Evolutionary conservation across 352 stramenopile genomes (phyloP).

Genomic region (Phytophthora capsici): DNA sequence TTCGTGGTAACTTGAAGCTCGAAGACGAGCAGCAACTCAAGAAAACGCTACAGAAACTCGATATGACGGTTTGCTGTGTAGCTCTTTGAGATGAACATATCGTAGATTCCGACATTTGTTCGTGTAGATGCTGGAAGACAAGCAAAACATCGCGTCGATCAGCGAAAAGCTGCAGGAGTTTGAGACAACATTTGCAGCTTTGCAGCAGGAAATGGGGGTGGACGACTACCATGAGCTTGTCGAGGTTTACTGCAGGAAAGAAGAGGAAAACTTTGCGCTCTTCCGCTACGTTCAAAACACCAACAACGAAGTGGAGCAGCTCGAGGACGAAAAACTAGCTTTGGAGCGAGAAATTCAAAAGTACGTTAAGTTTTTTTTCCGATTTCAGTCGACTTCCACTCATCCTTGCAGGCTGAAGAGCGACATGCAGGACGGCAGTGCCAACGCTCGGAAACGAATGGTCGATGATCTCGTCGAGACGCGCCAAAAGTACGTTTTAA

Average conservation of each 20-base stretch:
- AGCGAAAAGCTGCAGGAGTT: conserved; percentile 80
- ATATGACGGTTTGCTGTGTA: conserved; percentile 49
- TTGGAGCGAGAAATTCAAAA: conserved; percentile 69
- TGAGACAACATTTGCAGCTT: conserved; percentile 63
- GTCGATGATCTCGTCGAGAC: conserved; percentile 77
- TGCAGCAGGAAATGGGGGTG: conserved; percentile 73
- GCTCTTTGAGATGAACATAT: not conserved
- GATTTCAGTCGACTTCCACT: no score
- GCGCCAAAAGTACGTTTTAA: conserved; percentile 58
- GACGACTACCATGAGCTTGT: conserved; percentile 71
- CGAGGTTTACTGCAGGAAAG: conserved; percentile 67
- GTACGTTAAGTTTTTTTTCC: conserved; percentile 35
- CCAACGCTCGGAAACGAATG: conserved; percentile 71
- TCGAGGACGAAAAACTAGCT: conserved; percentile 77
- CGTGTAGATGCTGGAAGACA: conserved; percentile 69
- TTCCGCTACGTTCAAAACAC: conserved; percentile 84
- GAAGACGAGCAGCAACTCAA: conserved; percentile 83
- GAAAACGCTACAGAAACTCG: conserved; percentile 63
- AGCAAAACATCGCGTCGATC: conserved; percentile 69
- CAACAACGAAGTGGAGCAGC: conserved; percentile 82
- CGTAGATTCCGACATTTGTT: not conserved
- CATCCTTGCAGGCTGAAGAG: conserved; percentile 44
- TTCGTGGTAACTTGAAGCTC: conserved; percentile 77
- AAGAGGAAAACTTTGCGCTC: conserved; percentile 84
- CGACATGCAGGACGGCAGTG: conserved; percentile 73